Evolutionary conservation across 306 rosid species (phyloP).

Genomic region (Dryas alaskensis): DNA sequence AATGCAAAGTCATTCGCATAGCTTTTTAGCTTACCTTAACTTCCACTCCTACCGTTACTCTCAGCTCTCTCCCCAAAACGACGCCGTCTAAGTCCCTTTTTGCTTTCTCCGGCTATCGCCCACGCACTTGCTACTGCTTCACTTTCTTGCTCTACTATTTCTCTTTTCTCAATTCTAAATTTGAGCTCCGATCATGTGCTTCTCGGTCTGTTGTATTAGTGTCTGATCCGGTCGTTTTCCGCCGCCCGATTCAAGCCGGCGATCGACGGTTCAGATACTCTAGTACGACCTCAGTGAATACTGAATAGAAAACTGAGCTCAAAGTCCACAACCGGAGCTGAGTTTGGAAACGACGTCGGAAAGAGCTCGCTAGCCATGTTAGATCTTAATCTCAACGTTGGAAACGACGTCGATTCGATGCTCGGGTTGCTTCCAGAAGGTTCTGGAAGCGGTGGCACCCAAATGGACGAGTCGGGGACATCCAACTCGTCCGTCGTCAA

Average conservation of each 20-base stretch:
- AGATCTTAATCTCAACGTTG: constrained; percentile 81
- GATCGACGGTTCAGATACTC: constrained; percentile 17
- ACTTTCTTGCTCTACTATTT: neutral
- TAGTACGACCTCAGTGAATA: too few species aligned
- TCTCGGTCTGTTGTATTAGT: constrained; percentile 14
- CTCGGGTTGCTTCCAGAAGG: constrained; percentile 52
- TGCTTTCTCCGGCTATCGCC: constrained; percentile 35
- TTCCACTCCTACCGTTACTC: too few species aligned
- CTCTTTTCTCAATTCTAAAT: constrained; percentile 21
- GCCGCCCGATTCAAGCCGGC: constrained; percentile 25
- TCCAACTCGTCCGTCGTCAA: constrained; percentile 92
- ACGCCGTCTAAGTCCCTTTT: constrained; percentile 18
- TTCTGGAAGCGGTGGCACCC: constrained; percentile 45
- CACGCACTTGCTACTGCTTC: neutral
- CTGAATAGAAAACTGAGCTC: constrained; percentile 9
- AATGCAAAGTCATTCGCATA: neutral
- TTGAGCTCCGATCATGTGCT: constrained; percentile 33
- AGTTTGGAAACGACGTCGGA: constrained; percentile 13
- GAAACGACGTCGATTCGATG: constrained; percentile 36
- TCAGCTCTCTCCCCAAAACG: neutral
- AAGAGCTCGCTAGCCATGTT: constrained; percentile 43
- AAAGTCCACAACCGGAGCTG: constrained; percentile 23
- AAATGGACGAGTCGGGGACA: constrained; percentile 89
- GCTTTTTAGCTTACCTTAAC: neutral
- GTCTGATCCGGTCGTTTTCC: constrained; percentile 27